phyloP scores from a whole-genome alignment of 169 alveolate genomes.

The Amoebophrya sp. region DNA sequence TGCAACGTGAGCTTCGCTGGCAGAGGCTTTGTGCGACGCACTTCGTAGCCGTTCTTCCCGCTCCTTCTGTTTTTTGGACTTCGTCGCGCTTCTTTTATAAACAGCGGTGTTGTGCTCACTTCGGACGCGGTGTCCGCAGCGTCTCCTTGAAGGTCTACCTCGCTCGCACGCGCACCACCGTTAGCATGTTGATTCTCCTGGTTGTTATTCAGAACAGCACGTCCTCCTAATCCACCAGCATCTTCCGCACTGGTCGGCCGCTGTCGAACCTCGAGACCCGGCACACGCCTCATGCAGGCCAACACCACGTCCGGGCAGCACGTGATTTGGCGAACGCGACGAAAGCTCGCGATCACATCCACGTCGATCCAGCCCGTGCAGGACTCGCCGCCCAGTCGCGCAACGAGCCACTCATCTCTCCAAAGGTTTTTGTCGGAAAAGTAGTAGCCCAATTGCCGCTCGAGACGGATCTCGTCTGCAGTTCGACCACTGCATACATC shows the following conservation, averaged over 20 bases:
- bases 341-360: slow-evolving; percentile 41
- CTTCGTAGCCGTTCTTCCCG: no score
- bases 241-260: neutral
- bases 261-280: slow-evolving; percentile 38
- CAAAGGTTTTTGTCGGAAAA: slow-evolving; percentile 47
- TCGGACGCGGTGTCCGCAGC: no score
- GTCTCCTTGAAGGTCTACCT: no score
- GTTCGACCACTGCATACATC: no score
- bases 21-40: no score
- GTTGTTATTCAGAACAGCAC: neutral
- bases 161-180: no score
- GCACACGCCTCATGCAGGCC: slow-evolving; percentile 32
- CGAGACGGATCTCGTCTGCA: slow-evolving; percentile 37
- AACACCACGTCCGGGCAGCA: slow-evolving; percentile 34
- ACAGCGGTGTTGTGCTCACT: no score
- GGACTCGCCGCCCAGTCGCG: slow-evolving; percentile 33
- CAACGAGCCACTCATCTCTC: slow-evolving; percentile 37
- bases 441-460: slow-evolving; percentile 42
- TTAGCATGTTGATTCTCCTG: neutral
- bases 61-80: no score
- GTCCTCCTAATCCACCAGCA: neutral
- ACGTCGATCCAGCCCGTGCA: slow-evolving; percentile 39
- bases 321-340: slow-evolving; percentile 41
- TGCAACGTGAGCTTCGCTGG: no score
- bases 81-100: no score